Evolutionary conservation across 1,139 yeast species (phyloP), one percentile per base, ranked within the genome.

Genomic region (Saccharomyces hybrid): DNA sequence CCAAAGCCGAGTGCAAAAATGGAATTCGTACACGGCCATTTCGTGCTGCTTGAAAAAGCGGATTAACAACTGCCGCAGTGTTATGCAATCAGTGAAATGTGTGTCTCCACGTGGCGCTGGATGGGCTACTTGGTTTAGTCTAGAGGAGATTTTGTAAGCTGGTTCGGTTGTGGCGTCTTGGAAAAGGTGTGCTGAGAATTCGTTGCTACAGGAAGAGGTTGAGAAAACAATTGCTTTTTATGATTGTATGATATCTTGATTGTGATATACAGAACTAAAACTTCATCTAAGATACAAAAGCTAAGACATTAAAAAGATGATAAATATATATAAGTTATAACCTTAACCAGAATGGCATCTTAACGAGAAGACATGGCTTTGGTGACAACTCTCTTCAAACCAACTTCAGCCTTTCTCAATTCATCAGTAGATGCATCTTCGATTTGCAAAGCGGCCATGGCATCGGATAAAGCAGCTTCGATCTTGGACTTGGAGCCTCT

Each of bases 291-390:
- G 48, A 38, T 38, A 49, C 50, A 46, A 44, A 49, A 32, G 31
- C 28, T 50, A 55, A 51, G 41, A 23, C 20, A 20, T 34, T 20
- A 20, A 28, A 34, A 23, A 26, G 23, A 20, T 46, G 23, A 31
- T n/a, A 50, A 46, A 46, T 28, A 46, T 14, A 38, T 38, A 38
- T 31, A 30, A 5, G 11, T 20, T 16, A 52, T 48, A 54, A 56
- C 56, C 58, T 56, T 54, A 56, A 53, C 56, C 51, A 50, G 26
- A 42, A 23, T 42, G 53, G 51, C 54, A 54, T 58, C 78, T 86
- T 88, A 90, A 85, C 97, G 97, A 78, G 97, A 84, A 72, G 97
- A 87, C 90, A 90, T 88, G 78, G 98, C 98, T 84, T 90, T 93
- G 83, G 97, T 91, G 77, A 90, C 97, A 75, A 95, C 97, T 81